These are phyloP conservation scores for Ganoderma resinaceum DNA, from an alignment of 1,284 basidiomycete genomes.

Conservation along the genomic window DNA sequence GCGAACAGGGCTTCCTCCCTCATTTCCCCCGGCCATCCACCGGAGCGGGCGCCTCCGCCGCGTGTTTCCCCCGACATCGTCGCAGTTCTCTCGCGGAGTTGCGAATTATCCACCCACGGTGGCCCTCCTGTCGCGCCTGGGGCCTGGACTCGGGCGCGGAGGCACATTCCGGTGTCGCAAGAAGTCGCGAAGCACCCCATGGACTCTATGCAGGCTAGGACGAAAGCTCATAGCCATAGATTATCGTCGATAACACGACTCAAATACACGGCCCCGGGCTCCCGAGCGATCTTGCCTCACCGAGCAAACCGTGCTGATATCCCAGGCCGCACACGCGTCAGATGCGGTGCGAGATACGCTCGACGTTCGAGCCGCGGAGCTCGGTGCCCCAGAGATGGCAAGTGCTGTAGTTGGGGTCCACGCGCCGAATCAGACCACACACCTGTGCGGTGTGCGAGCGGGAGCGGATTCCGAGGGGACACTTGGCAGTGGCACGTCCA, in stretches of 20 bases:
- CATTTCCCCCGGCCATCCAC: slow-evolving; percentile 21
- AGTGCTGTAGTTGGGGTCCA: background rate
- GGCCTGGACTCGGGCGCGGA: background rate
- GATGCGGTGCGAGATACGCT: slow-evolving; percentile 26
- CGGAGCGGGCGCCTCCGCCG: slow-evolving; percentile 2
- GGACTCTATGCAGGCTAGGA: slow-evolving; percentile 6
- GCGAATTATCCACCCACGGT: background rate
- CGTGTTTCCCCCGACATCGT: slow-evolving; percentile 16
- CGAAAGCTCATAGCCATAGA: slow-evolving; percentile 19
- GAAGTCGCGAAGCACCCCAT: slow-evolving; percentile 30
- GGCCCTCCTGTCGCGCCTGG: background rate
- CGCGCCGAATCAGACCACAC: slow-evolving; percentile 19
- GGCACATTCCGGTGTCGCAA: slow-evolving; percentile 33
- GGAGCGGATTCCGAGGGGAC: slow-evolving; percentile 12
- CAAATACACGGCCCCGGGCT: slow-evolving; percentile 30
- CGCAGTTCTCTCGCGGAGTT: slow-evolving; percentile 9
- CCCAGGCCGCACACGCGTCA: slow-evolving; percentile 20
- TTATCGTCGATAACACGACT: slow-evolving; percentile 34
- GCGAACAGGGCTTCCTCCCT: slow-evolving; percentile 9
- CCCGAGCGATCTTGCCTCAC: slow-evolving; percentile 24
- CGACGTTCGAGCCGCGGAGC: slow-evolving; percentile 15
- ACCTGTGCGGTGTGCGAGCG: slow-evolving; percentile 11
- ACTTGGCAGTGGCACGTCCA: background rate
- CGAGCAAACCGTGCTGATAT: slow-evolving; percentile 15
- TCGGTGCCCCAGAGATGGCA: background rate